Evolutionary conservation across 2,329 filamentous ascomycete genomes (phyloP).

Genomic region (Proliferodiscus dingleyae): DNA sequence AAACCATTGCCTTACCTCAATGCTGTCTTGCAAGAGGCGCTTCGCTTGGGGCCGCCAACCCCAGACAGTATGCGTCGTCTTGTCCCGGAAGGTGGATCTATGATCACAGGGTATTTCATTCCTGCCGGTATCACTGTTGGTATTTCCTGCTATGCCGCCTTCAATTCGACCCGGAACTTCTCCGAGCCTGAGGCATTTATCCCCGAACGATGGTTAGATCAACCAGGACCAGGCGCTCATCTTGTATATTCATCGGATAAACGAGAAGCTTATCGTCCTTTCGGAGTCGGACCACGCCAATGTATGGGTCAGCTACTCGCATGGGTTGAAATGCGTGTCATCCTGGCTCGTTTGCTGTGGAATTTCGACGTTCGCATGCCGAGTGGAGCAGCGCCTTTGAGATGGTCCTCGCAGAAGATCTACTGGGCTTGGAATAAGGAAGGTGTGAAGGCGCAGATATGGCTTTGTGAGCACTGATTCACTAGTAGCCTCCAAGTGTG

Average conservation of each 20-base stretch:
- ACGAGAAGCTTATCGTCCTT: slow-evolving; percentile 1
- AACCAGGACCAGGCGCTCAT: too few relatives aligned
- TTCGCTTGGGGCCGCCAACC: slow-evolving; percentile 7
- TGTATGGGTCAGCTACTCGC: slow-evolving; percentile 14
- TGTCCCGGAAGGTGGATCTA: neutral
- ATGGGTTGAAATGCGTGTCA: slow-evolving; percentile 13
- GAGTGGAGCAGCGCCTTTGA: too few relatives aligned
- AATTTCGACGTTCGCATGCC: slow-evolving; percentile 11
- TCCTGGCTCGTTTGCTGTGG: slow-evolving; percentile 9
- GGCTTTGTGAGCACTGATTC: too few relatives aligned
- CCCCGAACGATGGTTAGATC: slow-evolving; percentile 31
- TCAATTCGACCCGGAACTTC: slow-evolving; percentile 6
- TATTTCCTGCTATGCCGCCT: neutral
- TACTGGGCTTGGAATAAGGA: too few relatives aligned
- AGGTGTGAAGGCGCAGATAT: too few relatives aligned
- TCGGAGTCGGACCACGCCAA: slow-evolving; percentile 7
- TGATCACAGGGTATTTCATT: neutral
- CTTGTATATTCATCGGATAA: slow-evolving; percentile 3
- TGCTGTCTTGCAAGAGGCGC: slow-evolving; percentile 6
- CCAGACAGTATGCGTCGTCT: neutral
- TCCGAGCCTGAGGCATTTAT: slow-evolving; percentile 7
- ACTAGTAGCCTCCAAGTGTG: too few relatives aligned
- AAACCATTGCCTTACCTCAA: slow-evolving; percentile 1
- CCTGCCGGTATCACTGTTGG: slow-evolving; percentile 3
- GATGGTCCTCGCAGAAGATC: too few relatives aligned